Conservation (phyloP, 305 asterid species). For the Fraxinus velutina region DNA sequence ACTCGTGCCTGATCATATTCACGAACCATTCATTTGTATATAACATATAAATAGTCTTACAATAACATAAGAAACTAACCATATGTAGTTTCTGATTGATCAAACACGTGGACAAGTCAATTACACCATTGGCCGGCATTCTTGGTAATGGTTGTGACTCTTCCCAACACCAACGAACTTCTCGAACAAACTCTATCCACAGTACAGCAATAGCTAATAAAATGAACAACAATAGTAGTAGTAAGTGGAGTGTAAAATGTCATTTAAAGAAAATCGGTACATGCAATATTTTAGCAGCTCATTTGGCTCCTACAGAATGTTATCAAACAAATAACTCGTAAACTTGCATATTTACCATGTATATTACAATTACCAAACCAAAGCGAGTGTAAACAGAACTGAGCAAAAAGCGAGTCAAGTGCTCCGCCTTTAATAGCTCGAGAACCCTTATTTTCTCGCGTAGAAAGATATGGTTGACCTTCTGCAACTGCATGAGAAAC, state of each 20-base stretch:
- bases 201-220: slow-evolving; percentile 85
- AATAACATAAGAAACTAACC: slow-evolving; percentile 46
- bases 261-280: slow-evolving; percentile 7
- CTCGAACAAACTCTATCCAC: slow-evolving; percentile 97
- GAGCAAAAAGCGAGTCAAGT: slow-evolving; percentile 82
- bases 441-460: slow-evolving; percentile 61
- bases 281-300: not conserved
- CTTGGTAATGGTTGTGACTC: slow-evolving; percentile 92
- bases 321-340: slow-evolving; percentile 16
- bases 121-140: slow-evolving; percentile 62
- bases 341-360: slow-evolving; percentile 56
- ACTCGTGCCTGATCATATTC: not conserved
- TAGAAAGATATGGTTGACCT: slow-evolving; percentile 33
- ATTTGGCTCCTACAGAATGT: slow-evolving; percentile 14
- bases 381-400: slow-evolving; percentile 89
- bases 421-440: slow-evolving; percentile 88
- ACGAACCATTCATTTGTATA: not conserved
- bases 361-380: slow-evolving; percentile 98
- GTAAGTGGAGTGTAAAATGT: slow-evolving; percentile 17
- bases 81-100: slow-evolving; percentile 89
- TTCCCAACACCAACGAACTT: slow-evolving; percentile 99
- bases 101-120: slow-evolving; percentile 87
- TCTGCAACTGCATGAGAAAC: slow-evolving; percentile 41
- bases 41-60: not conserved
- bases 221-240: slow-evolving; percentile 18